These are phyloP conservation scores for Pichia sp. DNA, from an alignment of 1,139 yeast species.

Conservation along the genomic window DNA sequence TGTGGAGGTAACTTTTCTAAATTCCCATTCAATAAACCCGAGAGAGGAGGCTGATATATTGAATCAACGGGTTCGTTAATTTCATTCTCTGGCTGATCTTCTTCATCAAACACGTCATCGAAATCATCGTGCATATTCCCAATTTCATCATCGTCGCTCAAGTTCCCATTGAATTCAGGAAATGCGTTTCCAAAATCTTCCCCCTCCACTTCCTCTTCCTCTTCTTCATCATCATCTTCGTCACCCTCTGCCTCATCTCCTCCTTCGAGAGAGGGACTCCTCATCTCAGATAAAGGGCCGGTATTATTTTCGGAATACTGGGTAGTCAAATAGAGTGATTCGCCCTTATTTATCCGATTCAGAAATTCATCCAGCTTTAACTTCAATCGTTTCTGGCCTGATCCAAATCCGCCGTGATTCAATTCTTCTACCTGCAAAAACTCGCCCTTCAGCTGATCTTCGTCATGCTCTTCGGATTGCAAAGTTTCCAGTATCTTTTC, in stretches of 20 bases:
- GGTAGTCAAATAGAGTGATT: conserved; percentile 57
- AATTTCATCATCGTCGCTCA: conserved; percentile 19
- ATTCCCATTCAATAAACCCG: conserved; percentile 33
- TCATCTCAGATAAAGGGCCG: too few species aligned
- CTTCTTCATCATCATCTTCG: conserved; percentile 7
- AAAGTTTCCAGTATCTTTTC: conserved; percentile 34
- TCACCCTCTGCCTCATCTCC: conserved; percentile 7
- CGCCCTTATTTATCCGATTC: conserved; percentile 37
- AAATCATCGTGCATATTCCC: conserved; percentile 12
- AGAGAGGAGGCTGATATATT: conserved; percentile 59
- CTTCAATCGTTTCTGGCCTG: conserved; percentile 48
- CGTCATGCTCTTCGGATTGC: conserved; percentile 20
- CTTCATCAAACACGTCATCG: not conserved
- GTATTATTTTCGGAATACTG: conserved; percentile 44
- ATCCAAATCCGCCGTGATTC: conserved; percentile 58
- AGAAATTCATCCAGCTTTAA: conserved; percentile 48
- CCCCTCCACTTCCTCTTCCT: conserved; percentile 1
- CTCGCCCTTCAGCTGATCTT: conserved; percentile 19
- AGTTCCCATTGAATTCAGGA: conserved; percentile 16
- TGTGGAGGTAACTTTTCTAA: conserved; percentile 35
- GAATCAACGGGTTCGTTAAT: conserved; percentile 14
- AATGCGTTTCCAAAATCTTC: conserved; percentile 16
- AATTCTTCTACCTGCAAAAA: conserved; percentile 55
- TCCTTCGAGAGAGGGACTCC: not conserved
- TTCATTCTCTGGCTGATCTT: not conserved